phyloP scores from a whole-genome alignment of 768 basidiomycete species.

The Gymnopilus junonius region DNA sequence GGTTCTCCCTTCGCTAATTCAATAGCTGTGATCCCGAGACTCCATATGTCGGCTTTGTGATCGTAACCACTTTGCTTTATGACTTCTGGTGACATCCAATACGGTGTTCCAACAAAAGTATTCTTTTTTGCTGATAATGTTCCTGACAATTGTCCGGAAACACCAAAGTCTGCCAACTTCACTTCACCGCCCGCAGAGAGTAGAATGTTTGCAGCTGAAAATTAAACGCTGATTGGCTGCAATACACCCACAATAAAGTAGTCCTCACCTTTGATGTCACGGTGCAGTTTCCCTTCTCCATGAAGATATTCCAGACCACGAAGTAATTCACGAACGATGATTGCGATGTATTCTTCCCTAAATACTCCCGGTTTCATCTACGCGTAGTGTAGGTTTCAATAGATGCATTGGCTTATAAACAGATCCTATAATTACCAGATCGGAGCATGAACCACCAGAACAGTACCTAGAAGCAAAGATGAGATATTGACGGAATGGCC shows the following conservation, averaged over 20 bases:
- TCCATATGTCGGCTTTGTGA: slow-evolving; percentile 99
- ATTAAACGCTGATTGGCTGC: slow-evolving; percentile 9
- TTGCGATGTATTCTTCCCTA: slow-evolving; percentile 98
- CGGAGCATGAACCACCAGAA: slow-evolving; percentile 96
- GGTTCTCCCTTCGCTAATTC: slow-evolving; percentile 98
- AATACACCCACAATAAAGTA: not conserved
- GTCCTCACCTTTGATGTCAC: slow-evolving; percentile 95
- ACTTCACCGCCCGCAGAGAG: slow-evolving; percentile 93
- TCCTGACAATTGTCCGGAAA: slow-evolving; percentile 95
- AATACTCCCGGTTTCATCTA: slow-evolving; percentile 99
- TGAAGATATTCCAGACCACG: slow-evolving; percentile 95
- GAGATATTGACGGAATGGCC: slow-evolving; percentile 3
- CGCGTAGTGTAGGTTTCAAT: slow-evolving; percentile 12
- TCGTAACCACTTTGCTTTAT: slow-evolving; percentile 99
- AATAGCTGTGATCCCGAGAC: slow-evolving; percentile 95
- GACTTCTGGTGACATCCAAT: slow-evolving; percentile 99
- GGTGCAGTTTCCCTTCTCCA: slow-evolving; percentile 93
- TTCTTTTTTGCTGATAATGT: slow-evolving; percentile 96
- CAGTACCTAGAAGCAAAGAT: slow-evolving; percentile 69
- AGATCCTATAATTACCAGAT: slow-evolving; percentile 70
- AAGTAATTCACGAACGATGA: slow-evolving; percentile 91
- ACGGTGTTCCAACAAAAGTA: slow-evolving; percentile 96
- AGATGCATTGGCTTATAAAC: not conserved
- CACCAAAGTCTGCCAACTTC: slow-evolving; percentile 98
- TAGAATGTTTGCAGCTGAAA: slow-evolving; percentile 89